Percentiles rank a stretch among this genome's conserved stretches.
Conservation (phyloP, 2,329 filamentous ascomycete genomes). For the Neofusicoccum kwambonambiense region DNA sequence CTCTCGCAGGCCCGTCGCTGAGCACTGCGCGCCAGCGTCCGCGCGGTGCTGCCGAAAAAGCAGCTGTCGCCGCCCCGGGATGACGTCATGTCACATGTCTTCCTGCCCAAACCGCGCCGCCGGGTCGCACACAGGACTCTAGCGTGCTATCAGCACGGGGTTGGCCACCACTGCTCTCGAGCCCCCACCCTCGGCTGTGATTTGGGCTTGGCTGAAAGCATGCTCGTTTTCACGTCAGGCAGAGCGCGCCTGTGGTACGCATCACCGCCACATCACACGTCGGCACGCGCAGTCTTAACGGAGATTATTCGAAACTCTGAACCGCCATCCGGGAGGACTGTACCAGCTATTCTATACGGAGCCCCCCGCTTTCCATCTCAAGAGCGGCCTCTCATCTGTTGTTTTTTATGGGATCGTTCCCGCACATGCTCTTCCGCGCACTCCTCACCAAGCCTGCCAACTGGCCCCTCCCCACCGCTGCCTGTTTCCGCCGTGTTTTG, state of each 20-base stretch:
- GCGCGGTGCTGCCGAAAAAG: neutral
- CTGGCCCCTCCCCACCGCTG: neutral
- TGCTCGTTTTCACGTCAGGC: neutral
- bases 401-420: neutral
- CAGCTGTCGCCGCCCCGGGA: neutral
- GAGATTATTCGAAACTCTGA: neutral
- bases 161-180: no score
- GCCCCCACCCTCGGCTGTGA: no score
- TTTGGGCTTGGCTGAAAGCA: no score
- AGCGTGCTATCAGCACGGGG: no score
- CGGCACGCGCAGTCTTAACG: neutral
- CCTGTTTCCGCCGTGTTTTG: conserved; percentile 8
- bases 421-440: conserved; percentile 1
- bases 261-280: no score
- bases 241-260: neutral
- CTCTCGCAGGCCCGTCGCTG: neutral
- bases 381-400: neutral
- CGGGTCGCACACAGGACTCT: neutral
- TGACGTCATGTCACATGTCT: conserved; percentile 9
- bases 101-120: neutral
- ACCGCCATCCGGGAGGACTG: neutral
- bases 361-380: neutral
- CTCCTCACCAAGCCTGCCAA: neutral
- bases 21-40: neutral
- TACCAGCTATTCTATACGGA: conserved; percentile 9